These are phyloP conservation scores for Phylloporus arenicola DNA, from an alignment of 768 basidiomycete genomes.

Conservation along the genomic window DNA sequence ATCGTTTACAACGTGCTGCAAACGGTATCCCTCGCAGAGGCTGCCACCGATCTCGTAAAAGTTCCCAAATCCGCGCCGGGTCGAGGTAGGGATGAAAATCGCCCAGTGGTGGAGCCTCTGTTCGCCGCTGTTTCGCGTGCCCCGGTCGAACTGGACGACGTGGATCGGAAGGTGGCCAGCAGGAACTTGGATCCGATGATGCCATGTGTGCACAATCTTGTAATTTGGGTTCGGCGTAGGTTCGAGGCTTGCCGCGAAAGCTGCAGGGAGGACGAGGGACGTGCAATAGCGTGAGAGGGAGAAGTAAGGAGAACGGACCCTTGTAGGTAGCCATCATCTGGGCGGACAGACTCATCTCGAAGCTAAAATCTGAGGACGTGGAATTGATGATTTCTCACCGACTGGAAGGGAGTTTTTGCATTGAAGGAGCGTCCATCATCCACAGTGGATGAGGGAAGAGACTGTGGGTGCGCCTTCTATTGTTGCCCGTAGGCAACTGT, in stretches of 20 bases:
- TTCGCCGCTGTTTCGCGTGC: not conserved
- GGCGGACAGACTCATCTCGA: conserved; percentile 1
- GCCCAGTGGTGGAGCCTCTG: conserved; percentile 12
- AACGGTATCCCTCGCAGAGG: conserved; percentile 8
- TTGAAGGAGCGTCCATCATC: not conserved
- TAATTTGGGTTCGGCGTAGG: conserved; percentile 4
- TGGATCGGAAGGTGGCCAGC: conserved; percentile 11
- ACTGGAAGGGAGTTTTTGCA: conserved; percentile 10
- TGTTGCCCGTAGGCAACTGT: not conserved
- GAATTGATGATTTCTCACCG: not conserved
- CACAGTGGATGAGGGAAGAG: conserved; percentile 1
- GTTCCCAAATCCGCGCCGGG: conserved; percentile 15
- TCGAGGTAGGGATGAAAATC: conserved; percentile 21
- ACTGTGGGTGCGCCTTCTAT: not conserved
- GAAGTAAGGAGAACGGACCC: conserved; percentile 1
- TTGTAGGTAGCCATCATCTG: conserved; percentile 7
- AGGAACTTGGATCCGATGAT: conserved; percentile 7
- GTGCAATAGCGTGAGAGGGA: too few species aligned
- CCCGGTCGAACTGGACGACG: conserved; percentile 13
- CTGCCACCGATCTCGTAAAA: conserved; percentile 15
- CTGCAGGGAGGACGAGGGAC: conserved; percentile 1
- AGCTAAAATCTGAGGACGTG: not conserved
- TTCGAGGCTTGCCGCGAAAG: conserved; percentile 5
- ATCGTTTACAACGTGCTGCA: conserved; percentile 12
- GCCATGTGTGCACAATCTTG: conserved; percentile 1